Conservation (phyloP, 73 alveolate species). For the Diophrys appendiculata region DNA sequence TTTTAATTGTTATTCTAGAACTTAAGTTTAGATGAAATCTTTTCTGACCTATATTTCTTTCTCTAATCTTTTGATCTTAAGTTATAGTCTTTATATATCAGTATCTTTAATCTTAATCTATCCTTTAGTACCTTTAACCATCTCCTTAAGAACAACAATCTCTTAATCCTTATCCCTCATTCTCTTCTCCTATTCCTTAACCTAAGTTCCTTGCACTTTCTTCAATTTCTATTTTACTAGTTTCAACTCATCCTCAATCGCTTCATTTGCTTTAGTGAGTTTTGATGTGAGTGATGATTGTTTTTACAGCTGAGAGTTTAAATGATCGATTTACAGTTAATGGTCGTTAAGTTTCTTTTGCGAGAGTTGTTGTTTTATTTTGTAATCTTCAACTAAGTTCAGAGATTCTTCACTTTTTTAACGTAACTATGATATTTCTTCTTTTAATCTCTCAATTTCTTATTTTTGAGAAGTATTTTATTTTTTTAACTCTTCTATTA, state of each 20-base stretch:
- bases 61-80: neutral
- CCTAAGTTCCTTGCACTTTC: neutral
- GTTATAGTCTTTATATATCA: neutral
- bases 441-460: no score
- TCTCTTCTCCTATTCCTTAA: neutral
- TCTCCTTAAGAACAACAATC: neutral
- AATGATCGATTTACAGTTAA: neutral
- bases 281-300: neutral
- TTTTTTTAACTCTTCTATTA: no score
- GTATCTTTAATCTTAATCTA: neutral
- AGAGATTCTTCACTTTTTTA: no score
- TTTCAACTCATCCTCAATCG: neutral
- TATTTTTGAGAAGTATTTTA: no score
- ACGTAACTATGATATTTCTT: no score
- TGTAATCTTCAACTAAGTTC: no score
- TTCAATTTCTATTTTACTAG: neutral
- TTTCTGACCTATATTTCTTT: neutral
- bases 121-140: neutral
- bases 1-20: neutral
- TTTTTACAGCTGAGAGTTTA: neutral
- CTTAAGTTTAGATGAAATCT: neutral
- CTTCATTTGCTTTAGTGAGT: neutral
- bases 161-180: neutral
- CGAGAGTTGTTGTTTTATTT: no score
- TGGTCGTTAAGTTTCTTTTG: neutral